A percentile compares a stretch with the other conserved stretches of the same genome.
These are phyloP conservation scores for Gymnopilus junonius DNA, from an alignment of 768 basidiomycete genomes.

Conservation along the genomic window DNA sequence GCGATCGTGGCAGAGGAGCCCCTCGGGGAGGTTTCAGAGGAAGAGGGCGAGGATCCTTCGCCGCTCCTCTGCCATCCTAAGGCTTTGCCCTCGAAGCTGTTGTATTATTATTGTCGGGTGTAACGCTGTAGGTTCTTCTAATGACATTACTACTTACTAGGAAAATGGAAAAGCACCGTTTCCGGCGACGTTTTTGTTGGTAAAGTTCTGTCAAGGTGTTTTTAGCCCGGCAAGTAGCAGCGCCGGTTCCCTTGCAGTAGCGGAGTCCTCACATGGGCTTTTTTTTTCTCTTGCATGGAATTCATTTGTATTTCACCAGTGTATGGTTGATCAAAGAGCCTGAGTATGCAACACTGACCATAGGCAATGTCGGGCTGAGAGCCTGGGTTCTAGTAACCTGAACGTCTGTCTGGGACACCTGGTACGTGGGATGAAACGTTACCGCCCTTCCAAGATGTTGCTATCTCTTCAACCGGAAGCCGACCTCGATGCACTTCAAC, in stretches of 20 bases:
- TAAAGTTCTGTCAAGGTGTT: background rate
- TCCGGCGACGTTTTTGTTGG: background rate
- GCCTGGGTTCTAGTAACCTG: no score
- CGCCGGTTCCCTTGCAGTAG: background rate
- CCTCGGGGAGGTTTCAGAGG: constrained; percentile 41
- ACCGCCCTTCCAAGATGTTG: no score
- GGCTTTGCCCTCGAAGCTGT: background rate
- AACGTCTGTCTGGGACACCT: no score
- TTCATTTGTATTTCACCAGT: no score
- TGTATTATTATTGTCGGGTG: background rate
- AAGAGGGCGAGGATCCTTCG: constrained; percentile 39
- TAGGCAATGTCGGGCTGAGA: no score
- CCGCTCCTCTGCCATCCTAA: constrained; percentile 35
- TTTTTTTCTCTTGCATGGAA: no score
- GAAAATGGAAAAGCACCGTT: background rate
- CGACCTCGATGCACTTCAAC: no score
- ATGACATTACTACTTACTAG: background rate
- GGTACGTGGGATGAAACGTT: no score
- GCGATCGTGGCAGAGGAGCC: constrained; percentile 38
- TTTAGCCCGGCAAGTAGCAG: background rate
- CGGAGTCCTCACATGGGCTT: background rate
- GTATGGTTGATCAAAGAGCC: no score
- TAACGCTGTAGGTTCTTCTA: background rate
- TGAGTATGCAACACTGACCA: no score
- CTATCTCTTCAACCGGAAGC: no score